These are phyloP conservation scores for Mycena floridula DNA, from an alignment of 768 basidiomycete genomes.

Conservation along the genomic window DNA sequence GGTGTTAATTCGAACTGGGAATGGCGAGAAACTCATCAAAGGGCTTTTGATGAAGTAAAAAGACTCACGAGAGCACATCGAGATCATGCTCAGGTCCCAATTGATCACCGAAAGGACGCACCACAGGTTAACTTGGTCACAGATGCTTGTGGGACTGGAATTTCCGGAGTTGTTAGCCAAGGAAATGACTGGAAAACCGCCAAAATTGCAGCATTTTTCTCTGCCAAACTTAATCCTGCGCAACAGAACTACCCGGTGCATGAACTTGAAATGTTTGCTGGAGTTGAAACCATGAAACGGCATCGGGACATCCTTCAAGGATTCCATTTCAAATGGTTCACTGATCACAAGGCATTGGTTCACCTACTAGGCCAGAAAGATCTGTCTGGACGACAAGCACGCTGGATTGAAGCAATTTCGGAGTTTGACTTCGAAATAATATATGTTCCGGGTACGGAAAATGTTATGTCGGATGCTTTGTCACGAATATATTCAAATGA, in stretches of 20 bases:
- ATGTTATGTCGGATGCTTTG: no score
- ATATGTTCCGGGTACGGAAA: no score
- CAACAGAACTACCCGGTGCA: constrained; percentile 25
- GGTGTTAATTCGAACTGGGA: no score
- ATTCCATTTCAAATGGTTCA: constrained; percentile 13
- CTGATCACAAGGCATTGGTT: constrained; percentile 22
- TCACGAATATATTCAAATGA: no score
- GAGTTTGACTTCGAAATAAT: constrained; percentile 24
- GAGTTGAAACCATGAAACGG: constrained; percentile 17
- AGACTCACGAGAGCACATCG: no score
- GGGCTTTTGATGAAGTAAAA: no score
- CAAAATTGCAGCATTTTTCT: no score
- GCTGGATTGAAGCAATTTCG: constrained; percentile 9
- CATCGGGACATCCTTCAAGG: no score
- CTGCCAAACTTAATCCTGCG: constrained; percentile 20
- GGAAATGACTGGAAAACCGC: no score
- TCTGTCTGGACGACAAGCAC: no score
- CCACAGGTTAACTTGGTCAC: constrained; percentile 13
- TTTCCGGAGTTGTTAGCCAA: constrained; percentile 12
- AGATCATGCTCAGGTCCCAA: constrained; percentile 7
- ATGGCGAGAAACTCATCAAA: no score
- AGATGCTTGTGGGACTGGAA: constrained; percentile 16
- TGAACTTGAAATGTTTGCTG: constrained; percentile 22
- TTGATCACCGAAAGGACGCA: constrained; percentile 16
- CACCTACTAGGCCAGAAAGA: no score